These are phyloP conservation scores for Tremella yokohamensis DNA, from an alignment of 768 basidiomycete species.

Conservation along the genomic window DNA sequence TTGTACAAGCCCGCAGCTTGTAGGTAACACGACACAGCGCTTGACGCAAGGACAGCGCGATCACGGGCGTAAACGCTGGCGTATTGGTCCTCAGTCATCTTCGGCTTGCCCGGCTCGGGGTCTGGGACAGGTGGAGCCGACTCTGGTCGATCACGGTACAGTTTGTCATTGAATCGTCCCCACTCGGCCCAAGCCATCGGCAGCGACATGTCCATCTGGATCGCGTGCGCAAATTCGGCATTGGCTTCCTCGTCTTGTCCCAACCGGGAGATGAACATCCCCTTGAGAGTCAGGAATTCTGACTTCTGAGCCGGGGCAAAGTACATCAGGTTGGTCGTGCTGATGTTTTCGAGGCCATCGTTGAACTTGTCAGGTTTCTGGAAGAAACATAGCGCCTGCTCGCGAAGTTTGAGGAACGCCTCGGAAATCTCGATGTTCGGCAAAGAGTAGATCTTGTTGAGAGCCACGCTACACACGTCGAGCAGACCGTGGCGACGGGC, in stretches of 20 bases:
- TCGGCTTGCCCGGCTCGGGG: conserved; percentile 43
- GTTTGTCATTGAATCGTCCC: conserved; percentile 87
- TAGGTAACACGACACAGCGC: conserved; percentile 94
- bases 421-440: conserved; percentile 99
- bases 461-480: conserved; percentile 88
- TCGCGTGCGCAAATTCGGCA: conserved; percentile 85
- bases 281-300: conserved; percentile 97
- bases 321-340: conserved; percentile 98
- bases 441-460: conserved; percentile 96
- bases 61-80: conserved; percentile 34
- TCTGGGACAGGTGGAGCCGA: conserved; percentile 38
- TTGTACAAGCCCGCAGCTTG: conserved; percentile 96
- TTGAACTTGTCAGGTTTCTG: conserved; percentile 89
- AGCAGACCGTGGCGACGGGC: conserved; percentile 93
- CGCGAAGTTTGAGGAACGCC: conserved; percentile 95
- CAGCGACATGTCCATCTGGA: conserved; percentile 90
- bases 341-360: conserved; percentile 95
- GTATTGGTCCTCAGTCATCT: conserved; percentile 43
- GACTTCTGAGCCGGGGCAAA: conserved; percentile 92
- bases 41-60: conserved; percentile 63
- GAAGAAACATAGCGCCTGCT: conserved; percentile 97
- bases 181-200: conserved; percentile 99
- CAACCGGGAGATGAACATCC: conserved; percentile 92
- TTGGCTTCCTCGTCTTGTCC: conserved; percentile 85
- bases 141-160: conserved; percentile 79